Conservation (phyloP, 208 protist species). For the Naegleria lovaniensis region DNA sequence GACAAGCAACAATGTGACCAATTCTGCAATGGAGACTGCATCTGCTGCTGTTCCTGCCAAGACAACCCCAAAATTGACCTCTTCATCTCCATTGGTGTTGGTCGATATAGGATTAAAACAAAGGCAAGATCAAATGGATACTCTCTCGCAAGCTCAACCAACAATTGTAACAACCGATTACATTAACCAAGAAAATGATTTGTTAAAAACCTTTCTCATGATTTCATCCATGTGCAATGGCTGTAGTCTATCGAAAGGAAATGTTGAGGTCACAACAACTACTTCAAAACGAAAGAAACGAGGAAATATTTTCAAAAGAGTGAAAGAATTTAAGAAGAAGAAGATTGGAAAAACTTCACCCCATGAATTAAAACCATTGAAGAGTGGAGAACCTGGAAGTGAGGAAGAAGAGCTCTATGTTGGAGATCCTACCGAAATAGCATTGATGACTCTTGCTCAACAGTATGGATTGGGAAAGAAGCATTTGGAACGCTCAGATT, state of each 20-base stretch:
- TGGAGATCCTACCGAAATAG: slow-evolving; percentile 31
- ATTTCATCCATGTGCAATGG: not conserved
- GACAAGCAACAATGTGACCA: not conserved
- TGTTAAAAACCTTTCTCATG: not conserved
- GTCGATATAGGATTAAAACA: too few relatives aligned
- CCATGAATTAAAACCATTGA: too few relatives aligned
- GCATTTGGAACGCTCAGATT: not conserved
- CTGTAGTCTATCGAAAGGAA: not conserved
- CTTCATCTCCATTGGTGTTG: not conserved
- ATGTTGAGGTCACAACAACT: too few relatives aligned
- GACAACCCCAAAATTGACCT: not conserved
- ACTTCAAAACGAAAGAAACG: too few relatives aligned
- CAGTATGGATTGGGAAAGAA: not conserved
- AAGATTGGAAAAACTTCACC: not conserved
- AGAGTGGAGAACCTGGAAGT: not conserved
- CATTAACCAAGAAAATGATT: not conserved
- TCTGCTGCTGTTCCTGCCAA: too few relatives aligned
- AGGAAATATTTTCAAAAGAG: too few relatives aligned
- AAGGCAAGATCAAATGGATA: too few relatives aligned
- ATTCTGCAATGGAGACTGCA: too few relatives aligned
- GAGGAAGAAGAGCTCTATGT: not conserved
- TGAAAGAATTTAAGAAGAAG: not conserved
- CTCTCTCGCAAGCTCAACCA: too few relatives aligned
- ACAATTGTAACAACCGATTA: too few relatives aligned
- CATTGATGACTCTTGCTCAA: not conserved